Base-by-base conservation (phyloP, 768 basidiomycete genomes). In the Mycena venus region DNA sequence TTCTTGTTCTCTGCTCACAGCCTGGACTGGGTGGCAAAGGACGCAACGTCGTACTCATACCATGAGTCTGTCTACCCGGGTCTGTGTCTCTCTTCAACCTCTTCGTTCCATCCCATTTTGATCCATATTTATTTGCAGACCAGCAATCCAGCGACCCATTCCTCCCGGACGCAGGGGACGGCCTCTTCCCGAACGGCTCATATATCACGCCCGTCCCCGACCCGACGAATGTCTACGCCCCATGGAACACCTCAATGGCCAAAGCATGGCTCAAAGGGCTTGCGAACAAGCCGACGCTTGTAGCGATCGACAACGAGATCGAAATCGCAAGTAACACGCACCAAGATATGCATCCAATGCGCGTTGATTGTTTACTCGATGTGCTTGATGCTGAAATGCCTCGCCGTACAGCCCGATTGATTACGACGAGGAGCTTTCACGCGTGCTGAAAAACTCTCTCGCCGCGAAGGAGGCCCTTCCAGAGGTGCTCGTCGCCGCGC, bases 291-390 rank as follows among this genome's bases (percentile, higher is more conserved):
- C 90, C 90, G 0, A 82, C 79, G 6, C 82, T 89, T 53, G 84
- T 89, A 19, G 82, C 87, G 6, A 83, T 90, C 69, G 90, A 90
- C 78, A 90, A 90, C 78, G 90, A 90, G 79, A 90, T 90, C 19
- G 90, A 90, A 77, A 90, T 90, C 64, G 87, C 90, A 17, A 81
- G 81, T 62, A 87, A 77, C 73, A 90, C 90, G 21, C 90, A 90
- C 76, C 87, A 88, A 78, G 90, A 90, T 73, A 90, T 90, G 88
- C 90, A 90, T 76, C 89, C 90, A 2, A 74, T 73, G 87, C 87
- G 79, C 40, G 84, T 12, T 23, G 21, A 17, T 8, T 66, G 23
- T 23, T 9, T 15, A 27, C 62, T 32, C 23, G 40, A 64, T 62
- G n/a, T 61, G 36, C 47, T 2, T 29, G 6, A 70, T 67, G 40